Base-by-base conservation (phyloP, 805 yeast species). In the Schwanniomyces yamadae region DNA sequence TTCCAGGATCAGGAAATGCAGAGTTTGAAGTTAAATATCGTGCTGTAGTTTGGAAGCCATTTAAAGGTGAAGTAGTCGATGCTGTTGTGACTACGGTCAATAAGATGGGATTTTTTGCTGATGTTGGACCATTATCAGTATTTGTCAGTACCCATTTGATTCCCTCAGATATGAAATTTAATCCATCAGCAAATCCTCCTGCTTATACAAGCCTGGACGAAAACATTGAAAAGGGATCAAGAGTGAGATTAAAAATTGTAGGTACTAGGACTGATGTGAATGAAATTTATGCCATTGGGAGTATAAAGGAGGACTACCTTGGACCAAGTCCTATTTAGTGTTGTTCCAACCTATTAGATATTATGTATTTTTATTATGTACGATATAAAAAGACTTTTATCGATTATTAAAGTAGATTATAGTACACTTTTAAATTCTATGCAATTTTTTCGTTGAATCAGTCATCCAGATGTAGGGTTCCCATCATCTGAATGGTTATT, bases 201-300 rank as follows among this genome's bases (percentile, higher is more conserved):
- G 95, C 97, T 5, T 93, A 88, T 60, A 95, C 86, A 45, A 82
- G 91, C 43, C 93, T 91, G 15, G 99, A 93, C 51, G 98, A 91
- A 66, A 82, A 87, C 44, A 88, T 93, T 30, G 95, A 87, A 56
- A 91, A 91, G 61, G 96, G 97, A 25, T 82, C 95, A 36, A 80
- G 91, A 49, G 93, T 93, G 22, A 78, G 99, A 59, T 80, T 93
- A 49, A 93, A 93, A 69, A 88, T 93, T 30, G 96, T 91, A 36
- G 99, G 98, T 64, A 93, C 96, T 19, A 78, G 97, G 57, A 86
- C 97, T 10, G 98, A 95, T 65, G 99, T 93, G 10, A 93, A 95
- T 54, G 91, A 93, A 52, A 91, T 93, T 59, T 87, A 88, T 59
- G 99, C 98, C 31, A 93, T 93, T 57, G 99, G 99, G 33, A 85